These are phyloP conservation scores for Nyssa sinensis DNA, from an alignment of 148 eudicot species.

Conservation along the genomic window DNA sequence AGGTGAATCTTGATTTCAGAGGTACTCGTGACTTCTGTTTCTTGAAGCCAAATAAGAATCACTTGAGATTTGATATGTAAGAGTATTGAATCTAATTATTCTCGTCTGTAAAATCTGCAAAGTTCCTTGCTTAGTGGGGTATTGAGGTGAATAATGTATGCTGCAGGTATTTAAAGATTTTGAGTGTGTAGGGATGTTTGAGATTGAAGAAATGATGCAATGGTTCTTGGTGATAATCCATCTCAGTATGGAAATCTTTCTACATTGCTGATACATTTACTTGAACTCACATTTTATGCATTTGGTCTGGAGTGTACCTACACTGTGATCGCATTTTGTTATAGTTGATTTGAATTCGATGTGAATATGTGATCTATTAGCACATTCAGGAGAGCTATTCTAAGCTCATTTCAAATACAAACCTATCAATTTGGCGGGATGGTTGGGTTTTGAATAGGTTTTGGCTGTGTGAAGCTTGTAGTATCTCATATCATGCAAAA, in stretches of 20 bases:
- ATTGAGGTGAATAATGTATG: neutral
- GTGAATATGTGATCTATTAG: neutral
- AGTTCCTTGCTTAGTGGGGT: neutral
- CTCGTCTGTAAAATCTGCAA: neutral
- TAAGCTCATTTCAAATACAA: no score
- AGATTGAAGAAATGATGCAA: neutral
- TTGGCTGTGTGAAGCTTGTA: neutral
- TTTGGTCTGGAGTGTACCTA: neutral
- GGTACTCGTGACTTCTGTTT: neutral
- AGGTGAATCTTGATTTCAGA: neutral
- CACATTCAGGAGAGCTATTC: neutral
- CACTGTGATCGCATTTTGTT: neutral
- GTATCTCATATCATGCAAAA: neutral
- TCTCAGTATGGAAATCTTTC: neutral
- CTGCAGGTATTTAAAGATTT: neutral
- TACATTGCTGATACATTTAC: neutral
- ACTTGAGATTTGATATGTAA: neutral
- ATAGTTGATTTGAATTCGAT: neutral
- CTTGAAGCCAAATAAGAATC: neutral
- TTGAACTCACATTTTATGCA: neutral
- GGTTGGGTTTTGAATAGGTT: neutral
- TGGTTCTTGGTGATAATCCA: neutral
- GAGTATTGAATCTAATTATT: neutral
- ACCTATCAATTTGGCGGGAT: neutral
- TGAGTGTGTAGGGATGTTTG: neutral